Evolutionary conservation across 2,329 filamentous ascomycete genomes (phyloP).

Genomic region (Colletotrichum sp.): DNA sequence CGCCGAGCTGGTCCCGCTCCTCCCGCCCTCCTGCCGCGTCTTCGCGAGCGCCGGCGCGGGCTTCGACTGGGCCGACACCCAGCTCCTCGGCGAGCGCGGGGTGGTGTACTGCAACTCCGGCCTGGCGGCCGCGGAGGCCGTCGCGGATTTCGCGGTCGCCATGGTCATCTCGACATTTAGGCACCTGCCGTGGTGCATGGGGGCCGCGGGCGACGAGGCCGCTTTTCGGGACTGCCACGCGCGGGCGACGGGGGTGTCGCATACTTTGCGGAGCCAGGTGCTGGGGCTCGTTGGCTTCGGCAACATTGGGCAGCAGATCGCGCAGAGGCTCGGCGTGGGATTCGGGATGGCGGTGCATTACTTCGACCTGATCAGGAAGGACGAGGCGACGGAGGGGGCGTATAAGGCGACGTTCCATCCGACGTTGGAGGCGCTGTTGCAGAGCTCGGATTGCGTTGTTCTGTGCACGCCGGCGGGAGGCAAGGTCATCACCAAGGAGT

Average conservation of each 20-base stretch:
- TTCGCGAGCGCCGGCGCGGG: slow-evolving; percentile 70
- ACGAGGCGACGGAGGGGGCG: slow-evolving; percentile 42
- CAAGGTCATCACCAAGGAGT: slow-evolving; percentile 53
- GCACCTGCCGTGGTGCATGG: slow-evolving; percentile 67
- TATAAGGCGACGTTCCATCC: slow-evolving; percentile 54
- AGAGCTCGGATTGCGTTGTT: slow-evolving; percentile 62
- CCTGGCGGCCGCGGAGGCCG: slow-evolving; percentile 72
- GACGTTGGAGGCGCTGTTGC: slow-evolving; percentile 56
- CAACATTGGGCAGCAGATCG: slow-evolving; percentile 68
- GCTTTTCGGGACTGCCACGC: slow-evolving; percentile 64
- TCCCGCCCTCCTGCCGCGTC: slow-evolving; percentile 62
- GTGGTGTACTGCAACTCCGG: slow-evolving; percentile 78
- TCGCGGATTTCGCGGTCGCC: slow-evolving; percentile 74
- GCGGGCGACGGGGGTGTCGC: slow-evolving; percentile 61
- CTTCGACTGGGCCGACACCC: slow-evolving; percentile 70
- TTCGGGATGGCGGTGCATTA: slow-evolving; percentile 74
- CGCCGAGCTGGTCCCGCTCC: slow-evolving; percentile 57
- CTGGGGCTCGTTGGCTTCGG: slow-evolving; percentile 75
- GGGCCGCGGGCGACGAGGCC: slow-evolving; percentile 35
- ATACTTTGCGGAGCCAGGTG: slow-evolving; percentile 65
- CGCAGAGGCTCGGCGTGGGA: slow-evolving; percentile 51
- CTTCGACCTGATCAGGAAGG: slow-evolving; percentile 60
- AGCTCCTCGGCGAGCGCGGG: slow-evolving; percentile 64
- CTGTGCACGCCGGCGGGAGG: slow-evolving; percentile 61
- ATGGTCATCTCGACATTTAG: slow-evolving; percentile 74